These are phyloP conservation scores for Fistulifera pelliculosa DNA, from an alignment of 108 stramenopile genomes.

Conservation along the genomic window DNA sequence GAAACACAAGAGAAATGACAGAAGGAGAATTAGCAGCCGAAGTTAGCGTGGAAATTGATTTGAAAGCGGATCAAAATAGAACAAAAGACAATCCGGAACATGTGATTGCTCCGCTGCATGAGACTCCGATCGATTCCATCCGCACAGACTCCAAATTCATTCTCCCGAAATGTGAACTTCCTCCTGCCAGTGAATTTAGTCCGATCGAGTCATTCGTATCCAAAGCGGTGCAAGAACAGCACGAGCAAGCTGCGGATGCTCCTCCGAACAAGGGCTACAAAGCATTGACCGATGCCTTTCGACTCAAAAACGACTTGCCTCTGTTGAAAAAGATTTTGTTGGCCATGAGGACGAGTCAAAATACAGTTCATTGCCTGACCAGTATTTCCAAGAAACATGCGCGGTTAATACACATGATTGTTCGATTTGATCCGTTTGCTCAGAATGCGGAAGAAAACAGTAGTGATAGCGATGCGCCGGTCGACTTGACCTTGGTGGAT, in stretches of 20 bases:
- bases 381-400: slow-evolving; percentile 27
- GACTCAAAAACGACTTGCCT: slow-evolving; percentile 25
- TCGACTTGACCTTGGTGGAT: slow-evolving; percentile 30
- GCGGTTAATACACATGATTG: slow-evolving; percentile 32
- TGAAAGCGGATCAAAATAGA: no score
- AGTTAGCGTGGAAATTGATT: no score
- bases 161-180: slow-evolving; percentile 31
- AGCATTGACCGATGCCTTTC: slow-evolving; percentile 32
- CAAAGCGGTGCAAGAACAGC: slow-evolving; percentile 28
- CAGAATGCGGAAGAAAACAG: slow-evolving; percentile 2
- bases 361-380: slow-evolving; percentile 24
- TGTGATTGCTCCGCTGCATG: no score
- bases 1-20: no score
- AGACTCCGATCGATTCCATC: not conserved
- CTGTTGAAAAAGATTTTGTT: slow-evolving; percentile 32
- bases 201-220: slow-evolving; percentile 44
- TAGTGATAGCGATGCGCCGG: slow-evolving; percentile 1
- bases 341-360: slow-evolving; percentile 39
- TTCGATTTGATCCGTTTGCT: slow-evolving; percentile 32
- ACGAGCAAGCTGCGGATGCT: slow-evolving; percentile 11
- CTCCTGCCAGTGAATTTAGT: slow-evolving; percentile 24
- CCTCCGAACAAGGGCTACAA: slow-evolving; percentile 20
- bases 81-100: no score
- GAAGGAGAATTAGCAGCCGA: no score
- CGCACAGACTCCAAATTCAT: slow-evolving; percentile 1